phyloP scores from a whole-genome alignment of 495 filamentous ascomycete species.

The Hypoxylon fragiforme region DNA sequence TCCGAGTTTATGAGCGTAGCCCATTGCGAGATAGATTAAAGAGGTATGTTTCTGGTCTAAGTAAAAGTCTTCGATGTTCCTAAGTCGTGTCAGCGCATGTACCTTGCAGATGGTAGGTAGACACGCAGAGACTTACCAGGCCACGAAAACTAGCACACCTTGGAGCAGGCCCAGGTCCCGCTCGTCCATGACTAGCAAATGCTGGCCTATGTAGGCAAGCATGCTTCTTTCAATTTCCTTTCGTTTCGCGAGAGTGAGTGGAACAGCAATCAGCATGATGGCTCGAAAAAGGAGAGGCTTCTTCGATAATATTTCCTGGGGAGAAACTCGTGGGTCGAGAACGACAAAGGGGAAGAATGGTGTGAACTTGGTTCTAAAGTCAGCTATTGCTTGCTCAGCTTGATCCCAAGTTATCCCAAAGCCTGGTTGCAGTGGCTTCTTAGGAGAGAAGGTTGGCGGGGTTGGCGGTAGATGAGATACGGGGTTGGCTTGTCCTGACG shows the following conservation, averaged over 20 bases:
- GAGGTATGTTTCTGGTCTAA: slow-evolving; percentile 35
- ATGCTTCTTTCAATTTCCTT: slow-evolving; percentile 34
- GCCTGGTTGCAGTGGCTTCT: slow-evolving; percentile 20
- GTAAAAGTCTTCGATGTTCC: slow-evolving; percentile 33
- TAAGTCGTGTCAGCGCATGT: slow-evolving; percentile 1
- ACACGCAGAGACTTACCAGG: slow-evolving; percentile 27
- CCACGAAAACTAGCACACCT: slow-evolving; percentile 38
- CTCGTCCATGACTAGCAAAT: slow-evolving; percentile 37
- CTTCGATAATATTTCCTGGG: slow-evolving; percentile 25
- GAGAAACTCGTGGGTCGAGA: slow-evolving; percentile 31
- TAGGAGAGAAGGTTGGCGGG: not conserved
- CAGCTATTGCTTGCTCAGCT: slow-evolving; percentile 34
- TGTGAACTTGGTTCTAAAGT: slow-evolving; percentile 34
- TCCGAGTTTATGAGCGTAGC: slow-evolving; percentile 42
- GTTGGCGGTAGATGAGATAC: not conserved
- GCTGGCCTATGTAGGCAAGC: slow-evolving; percentile 38
- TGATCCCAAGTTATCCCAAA: slow-evolving; percentile 40
- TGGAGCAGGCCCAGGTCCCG: slow-evolving; percentile 38
- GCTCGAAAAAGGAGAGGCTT: slow-evolving; percentile 39
- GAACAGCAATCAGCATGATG: slow-evolving; percentile 33
- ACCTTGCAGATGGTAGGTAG: not conserved
- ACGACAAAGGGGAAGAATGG: slow-evolving; percentile 41
- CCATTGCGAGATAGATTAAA: slow-evolving; percentile 37
- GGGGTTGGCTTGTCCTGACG: not conserved
- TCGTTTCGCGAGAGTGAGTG: slow-evolving; percentile 34